A percentile compares a stretch with the other conserved stretches of the same genome.
Evolutionary conservation across 805 yeast genomes (phyloP).

Genomic region (Torulaspora indica): DNA sequence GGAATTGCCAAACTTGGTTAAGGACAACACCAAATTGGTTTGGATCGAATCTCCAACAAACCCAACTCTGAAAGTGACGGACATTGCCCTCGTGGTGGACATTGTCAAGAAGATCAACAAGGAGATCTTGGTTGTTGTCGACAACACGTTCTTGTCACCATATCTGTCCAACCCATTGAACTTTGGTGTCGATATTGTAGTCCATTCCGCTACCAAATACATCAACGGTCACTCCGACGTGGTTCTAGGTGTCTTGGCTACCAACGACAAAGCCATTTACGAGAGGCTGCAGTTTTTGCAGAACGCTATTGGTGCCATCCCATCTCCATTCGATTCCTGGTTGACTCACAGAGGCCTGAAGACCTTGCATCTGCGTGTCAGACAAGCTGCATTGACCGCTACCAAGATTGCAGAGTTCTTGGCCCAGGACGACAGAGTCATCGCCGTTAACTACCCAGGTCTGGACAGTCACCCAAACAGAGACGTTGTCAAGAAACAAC

Average conservation of each 20-base stretch:
- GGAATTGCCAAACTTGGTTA: constrained; percentile 54
- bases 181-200: constrained; percentile 82
- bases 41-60: constrained; percentile 90
- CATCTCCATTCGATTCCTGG: constrained; percentile 90
- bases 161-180: constrained; percentile 78
- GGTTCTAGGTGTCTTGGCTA: constrained; percentile 77
- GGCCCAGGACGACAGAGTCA: constrained; percentile 45
- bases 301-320: constrained; percentile 84
- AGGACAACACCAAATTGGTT: constrained; percentile 63
- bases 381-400: constrained; percentile 64
- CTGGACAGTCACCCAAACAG: constrained; percentile 59
- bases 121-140: constrained; percentile 64
- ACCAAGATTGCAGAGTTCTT: constrained; percentile 64
- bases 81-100: constrained; percentile 57
- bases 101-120: constrained; percentile 51
- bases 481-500: constrained; percentile 65
- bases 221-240: constrained; percentile 92
- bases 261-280: constrained; percentile 56
- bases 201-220: constrained; percentile 86
- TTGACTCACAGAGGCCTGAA: constrained; percentile 88
- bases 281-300: constrained; percentile 70
- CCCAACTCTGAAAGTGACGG: constrained; percentile 79
- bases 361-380: constrained; percentile 75
- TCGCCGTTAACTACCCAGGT: constrained; percentile 80
- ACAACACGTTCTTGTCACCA: constrained; percentile 85